Evolutionary conservation across 1,284 basidiomycete species (phyloP), one percentile per base, ranked within the genome.

Genomic region (Apiotrichum sp.): DNA sequence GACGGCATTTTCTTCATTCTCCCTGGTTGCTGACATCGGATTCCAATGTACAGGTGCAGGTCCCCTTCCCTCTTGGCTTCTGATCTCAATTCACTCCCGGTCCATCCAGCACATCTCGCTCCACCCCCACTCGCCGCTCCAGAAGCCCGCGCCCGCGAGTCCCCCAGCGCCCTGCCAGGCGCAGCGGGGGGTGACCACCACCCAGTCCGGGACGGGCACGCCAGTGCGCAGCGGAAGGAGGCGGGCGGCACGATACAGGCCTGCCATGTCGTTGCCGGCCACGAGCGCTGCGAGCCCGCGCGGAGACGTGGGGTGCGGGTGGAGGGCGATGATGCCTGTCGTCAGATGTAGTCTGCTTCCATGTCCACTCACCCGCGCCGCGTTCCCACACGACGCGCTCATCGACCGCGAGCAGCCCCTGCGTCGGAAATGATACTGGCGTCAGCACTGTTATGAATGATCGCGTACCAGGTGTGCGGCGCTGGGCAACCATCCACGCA

Each of bases 191-290:
- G 81, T 80, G 2, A 84, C 76, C 14, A 89, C 78, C 2, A 87
- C 67, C 87, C 88, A 92, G 65, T 89, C 86, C 1, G 89, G 87
- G 11, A 73, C 67, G 9, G 62, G 64, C 2, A 90, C 78, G 4
- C 88, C 89, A 0, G 88, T 92, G 10, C 89, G 82, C 29, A 87
- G 81, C 1, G 89, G 89, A 63, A 91, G 86, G n/a, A 90, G 75
- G 36, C 86, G 80, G 1, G 81, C 71, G 0, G 81, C 82, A 48
- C 83, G 78, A 69, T 90, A 88, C 4, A 89, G 73, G 1, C 84
- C 85, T 2, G 67, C 62, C 0, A 65, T 62, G 60, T 84, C 83
- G 6, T 81, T 80, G 4, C 82, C 83, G 7, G 84, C 75, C 22
- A 90, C 73, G 58, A 89, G 81, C 5, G 87, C 70, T 57, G 83